These are phyloP conservation scores for Lentinula sp. DNA, from an alignment of 768 basidiomycete species.

Conservation along the genomic window DNA sequence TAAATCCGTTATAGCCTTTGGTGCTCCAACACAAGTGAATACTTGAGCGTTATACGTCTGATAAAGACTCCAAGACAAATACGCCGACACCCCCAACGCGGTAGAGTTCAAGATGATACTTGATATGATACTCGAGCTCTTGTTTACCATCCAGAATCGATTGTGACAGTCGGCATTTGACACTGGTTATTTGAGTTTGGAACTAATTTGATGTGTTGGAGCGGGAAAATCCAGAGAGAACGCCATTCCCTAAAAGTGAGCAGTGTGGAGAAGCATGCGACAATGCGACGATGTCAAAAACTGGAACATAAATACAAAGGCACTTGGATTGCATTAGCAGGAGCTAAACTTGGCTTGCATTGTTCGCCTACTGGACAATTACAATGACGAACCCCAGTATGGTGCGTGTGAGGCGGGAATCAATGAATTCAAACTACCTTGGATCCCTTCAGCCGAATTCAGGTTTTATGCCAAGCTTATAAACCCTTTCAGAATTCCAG, in stretches of 20 bases:
- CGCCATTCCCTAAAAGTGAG: not conserved
- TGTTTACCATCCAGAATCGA: constrained; percentile 49
- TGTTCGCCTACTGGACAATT: no score
- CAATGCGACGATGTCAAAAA: not conserved
- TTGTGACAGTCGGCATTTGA: constrained; percentile 51
- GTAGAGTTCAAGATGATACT: no score
- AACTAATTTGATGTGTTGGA: not conserved
- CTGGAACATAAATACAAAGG: not conserved
- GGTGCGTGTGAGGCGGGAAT: no score
- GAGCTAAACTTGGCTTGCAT: no score
- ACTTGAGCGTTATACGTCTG: no score
- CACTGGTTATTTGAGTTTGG: constrained; percentile 35
- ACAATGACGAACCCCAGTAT: no score
- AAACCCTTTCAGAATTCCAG: constrained; percentile 60
- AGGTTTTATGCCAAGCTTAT: constrained; percentile 31
- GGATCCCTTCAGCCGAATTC: not conserved
- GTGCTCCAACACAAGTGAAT: no score
- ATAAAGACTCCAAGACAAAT: no score
- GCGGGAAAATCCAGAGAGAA: not conserved
- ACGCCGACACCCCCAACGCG: no score
- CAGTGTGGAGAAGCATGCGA: not conserved
- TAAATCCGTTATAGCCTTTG: no score
- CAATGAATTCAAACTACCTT: not conserved
- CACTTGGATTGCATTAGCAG: not conserved
- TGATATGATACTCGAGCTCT: constrained; percentile 27